phyloP scores from a whole-genome alignment of 345 rosid genomes.

The Aquilaria malaccensis region DNA sequence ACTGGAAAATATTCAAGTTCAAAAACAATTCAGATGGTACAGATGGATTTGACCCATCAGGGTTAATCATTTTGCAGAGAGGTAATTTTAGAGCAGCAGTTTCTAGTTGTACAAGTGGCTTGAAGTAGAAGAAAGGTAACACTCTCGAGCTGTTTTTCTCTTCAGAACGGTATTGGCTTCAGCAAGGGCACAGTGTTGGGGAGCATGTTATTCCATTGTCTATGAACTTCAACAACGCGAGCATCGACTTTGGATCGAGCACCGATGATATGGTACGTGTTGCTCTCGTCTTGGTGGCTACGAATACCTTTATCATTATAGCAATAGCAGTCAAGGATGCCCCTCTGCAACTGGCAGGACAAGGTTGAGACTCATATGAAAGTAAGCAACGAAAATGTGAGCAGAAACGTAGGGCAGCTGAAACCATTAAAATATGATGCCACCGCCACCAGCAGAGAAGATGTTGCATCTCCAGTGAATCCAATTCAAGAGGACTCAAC shows the following conservation, averaged over 20 bases:
- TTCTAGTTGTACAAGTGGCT: neutral
- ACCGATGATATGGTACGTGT: slow-evolving; percentile 37
- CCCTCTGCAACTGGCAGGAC: slow-evolving; percentile 31
- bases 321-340: neutral
- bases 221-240: slow-evolving; percentile 52
- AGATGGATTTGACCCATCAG: slow-evolving; percentile 67
- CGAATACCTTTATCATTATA: neutral
- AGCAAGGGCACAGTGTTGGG: slow-evolving; percentile 74
- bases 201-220: slow-evolving; percentile 90
- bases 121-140: neutral
- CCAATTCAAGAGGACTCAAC: slow-evolving; percentile 35
- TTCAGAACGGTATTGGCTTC: slow-evolving; percentile 78
- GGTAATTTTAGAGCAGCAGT: slow-evolving; percentile 22
- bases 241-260: slow-evolving; percentile 52
- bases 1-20: slow-evolving; percentile 57
- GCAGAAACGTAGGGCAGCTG: slow-evolving; percentile 21
- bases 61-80: slow-evolving; percentile 57
- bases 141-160: neutral
- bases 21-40: slow-evolving; percentile 49
- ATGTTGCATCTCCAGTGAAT: slow-evolving; percentile 25
- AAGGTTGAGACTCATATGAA: slow-evolving; percentile 36
- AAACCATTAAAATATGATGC: slow-evolving; percentile 30
- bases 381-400: slow-evolving; percentile 13
- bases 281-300: neutral
- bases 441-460: slow-evolving; percentile 33